Percentiles rank a stretch among this genome's conserved stretches.
Conservation (phyloP, 1,284 basidiomycete genomes). For the Cystobasidium pallidum region DNA sequence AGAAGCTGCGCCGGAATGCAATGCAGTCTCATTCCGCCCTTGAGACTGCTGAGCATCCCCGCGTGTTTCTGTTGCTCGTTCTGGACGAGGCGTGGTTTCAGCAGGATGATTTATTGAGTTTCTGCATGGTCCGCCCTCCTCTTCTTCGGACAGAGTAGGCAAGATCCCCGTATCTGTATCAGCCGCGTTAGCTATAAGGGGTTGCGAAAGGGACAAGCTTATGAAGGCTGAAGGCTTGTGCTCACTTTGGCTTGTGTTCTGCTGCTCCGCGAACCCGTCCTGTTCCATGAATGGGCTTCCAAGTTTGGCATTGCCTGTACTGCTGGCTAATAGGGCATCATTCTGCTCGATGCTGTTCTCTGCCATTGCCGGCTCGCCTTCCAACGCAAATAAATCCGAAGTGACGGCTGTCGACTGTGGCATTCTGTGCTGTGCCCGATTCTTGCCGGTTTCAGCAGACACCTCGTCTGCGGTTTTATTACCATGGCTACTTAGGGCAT, state of each 20-base stretch:
- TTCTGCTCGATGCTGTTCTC: too few relatives aligned
- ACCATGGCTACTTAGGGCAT: background rate
- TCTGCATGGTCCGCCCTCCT: background rate
- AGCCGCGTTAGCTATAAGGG: background rate
- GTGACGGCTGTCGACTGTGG: conserved; percentile 10
- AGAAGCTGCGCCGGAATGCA: background rate
- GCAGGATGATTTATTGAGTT: background rate
- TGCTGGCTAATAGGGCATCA: background rate
- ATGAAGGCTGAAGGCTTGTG: background rate
- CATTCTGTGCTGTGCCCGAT: too few relatives aligned
- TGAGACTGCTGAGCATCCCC: background rate
- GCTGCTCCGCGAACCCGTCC: background rate
- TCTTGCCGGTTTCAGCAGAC: background rate
- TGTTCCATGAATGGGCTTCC: conserved; percentile 40
- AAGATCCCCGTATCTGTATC: background rate
- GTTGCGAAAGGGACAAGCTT: too few relatives aligned
- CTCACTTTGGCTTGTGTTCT: background rate
- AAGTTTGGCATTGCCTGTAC: background rate
- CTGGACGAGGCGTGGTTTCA: background rate
- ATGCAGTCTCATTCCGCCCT: background rate
- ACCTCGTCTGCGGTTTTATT: background rate
- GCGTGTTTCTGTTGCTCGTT: background rate
- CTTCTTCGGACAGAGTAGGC: background rate
- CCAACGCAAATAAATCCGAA: conserved; percentile 10
- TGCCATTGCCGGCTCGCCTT: background rate